A percentile compares a stretch with the other conserved stretches of the same genome.
phyloP scores from a whole-genome alignment of 768 basidiomycete genomes.

The Panaeolus papilionaceus region DNA sequence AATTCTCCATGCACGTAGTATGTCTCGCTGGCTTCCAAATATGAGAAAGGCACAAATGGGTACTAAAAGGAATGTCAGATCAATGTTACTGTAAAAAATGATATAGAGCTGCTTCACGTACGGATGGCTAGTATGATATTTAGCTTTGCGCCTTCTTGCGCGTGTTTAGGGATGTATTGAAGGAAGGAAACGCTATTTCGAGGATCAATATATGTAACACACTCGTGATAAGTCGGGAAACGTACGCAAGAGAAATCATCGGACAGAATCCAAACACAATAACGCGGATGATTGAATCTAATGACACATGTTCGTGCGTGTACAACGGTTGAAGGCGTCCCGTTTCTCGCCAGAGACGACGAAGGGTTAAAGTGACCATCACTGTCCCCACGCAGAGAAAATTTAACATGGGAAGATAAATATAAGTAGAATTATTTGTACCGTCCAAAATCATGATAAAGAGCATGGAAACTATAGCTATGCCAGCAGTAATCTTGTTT shows the following conservation, averaged over 20 bases:
- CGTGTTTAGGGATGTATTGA: constrained; percentile 10
- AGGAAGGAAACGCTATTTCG: not conserved
- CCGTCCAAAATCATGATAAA: not conserved
- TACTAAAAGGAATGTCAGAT: not conserved
- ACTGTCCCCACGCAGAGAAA: not conserved
- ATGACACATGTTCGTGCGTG: constrained; percentile 8
- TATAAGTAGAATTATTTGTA: not conserved
- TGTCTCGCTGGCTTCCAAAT: constrained; percentile 10
- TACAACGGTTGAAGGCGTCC: constrained; percentile 1
- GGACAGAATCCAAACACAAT: constrained; percentile 11
- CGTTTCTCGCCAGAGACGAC: constrained; percentile 3
- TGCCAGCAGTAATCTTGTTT: constrained; percentile 7
- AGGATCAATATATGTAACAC: not conserved
- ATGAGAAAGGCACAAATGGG: not conserved
- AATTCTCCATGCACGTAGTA: constrained; percentile 2
- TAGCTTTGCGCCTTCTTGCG: constrained; percentile 1
- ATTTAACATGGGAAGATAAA: not conserved
- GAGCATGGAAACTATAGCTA: constrained; percentile 4
- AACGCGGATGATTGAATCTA: constrained; percentile 5
- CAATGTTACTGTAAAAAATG: not conserved
- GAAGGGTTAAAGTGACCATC: not conserved
- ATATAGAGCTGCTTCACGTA: not conserved
- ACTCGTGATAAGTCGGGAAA: not conserved
- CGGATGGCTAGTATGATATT: constrained; percentile 2
- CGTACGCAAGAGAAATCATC: constrained; percentile 10